phyloP scores from a whole-genome alignment of 352 stramenopile species.

The Phytophthora nicotianae region DNA sequence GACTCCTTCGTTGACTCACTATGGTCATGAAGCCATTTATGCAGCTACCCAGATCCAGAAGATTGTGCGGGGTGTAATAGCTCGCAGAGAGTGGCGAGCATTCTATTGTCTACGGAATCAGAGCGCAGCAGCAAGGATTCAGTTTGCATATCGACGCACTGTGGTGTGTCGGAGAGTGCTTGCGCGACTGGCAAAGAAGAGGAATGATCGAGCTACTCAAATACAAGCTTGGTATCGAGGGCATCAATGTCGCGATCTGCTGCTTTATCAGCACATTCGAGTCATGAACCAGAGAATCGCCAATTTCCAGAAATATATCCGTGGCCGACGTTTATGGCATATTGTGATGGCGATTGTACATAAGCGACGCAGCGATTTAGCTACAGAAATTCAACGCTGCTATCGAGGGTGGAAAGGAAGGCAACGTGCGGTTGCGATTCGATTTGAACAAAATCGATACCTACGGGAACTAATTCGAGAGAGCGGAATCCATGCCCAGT shows the following conservation, averaged over 20 bases:
- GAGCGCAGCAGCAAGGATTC: conserved; percentile 35
- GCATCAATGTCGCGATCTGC: conserved; percentile 34
- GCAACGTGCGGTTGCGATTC: conserved; percentile 21
- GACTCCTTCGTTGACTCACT: conserved; percentile 9
- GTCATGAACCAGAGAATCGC: conserved; percentile 40
- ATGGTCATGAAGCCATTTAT: conserved; percentile 59
- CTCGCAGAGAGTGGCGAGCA: conserved; percentile 36
- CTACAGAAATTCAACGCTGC: conserved; percentile 43
- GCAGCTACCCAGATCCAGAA: conserved; percentile 68
- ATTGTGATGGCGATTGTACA: conserved; percentile 45
- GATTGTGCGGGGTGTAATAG: conserved; percentile 41
- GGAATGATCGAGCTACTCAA: conserved; percentile 23
- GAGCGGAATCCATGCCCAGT: conserved; percentile 27
- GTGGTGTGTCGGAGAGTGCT: conserved; percentile 29
- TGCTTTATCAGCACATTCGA: conserved; percentile 30
- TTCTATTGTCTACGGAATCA: conserved; percentile 52
- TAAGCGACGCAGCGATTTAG: conserved; percentile 33
- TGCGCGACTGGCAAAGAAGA: conserved; percentile 28
- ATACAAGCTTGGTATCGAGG: conserved; percentile 60
- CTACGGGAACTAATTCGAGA: conserved; percentile 31
- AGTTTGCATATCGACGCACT: conserved; percentile 44
- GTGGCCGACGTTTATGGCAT: conserved; percentile 48
- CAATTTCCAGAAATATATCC: conserved; percentile 50
- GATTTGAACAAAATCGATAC: conserved; percentile 51
- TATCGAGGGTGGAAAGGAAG: conserved; percentile 47